These are phyloP conservation scores for Psilocybe mexicana DNA, from an alignment of 1,284 basidiomycete species.

Conservation along the genomic window DNA sequence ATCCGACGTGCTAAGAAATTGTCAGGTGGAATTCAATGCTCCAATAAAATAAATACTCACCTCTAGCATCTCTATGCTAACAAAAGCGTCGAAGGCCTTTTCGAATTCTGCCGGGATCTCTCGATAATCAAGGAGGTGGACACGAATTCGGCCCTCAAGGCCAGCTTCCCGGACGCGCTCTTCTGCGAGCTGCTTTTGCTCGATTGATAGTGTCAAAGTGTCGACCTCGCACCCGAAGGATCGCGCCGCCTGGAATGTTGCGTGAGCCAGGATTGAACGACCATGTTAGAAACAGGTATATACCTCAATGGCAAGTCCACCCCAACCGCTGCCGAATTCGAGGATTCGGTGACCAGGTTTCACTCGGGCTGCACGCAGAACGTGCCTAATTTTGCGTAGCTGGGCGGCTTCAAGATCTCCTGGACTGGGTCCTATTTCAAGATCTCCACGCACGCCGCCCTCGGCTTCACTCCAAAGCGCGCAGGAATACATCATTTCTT, in stretches of 20 bases:
- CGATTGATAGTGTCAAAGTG: conserved; percentile 81
- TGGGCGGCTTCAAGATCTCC: conserved; percentile 84
- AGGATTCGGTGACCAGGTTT: conserved; percentile 78
- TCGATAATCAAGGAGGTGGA: conserved; percentile 87
- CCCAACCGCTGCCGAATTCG: conserved; percentile 94
- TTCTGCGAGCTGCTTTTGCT: conserved; percentile 87
- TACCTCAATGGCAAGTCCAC: conserved; percentile 86
- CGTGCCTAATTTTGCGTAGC: conserved; percentile 75
- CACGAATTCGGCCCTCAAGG: conserved; percentile 68
- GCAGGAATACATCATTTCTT: conserved; percentile 94
- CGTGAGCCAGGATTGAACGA: conserved; percentile 4
- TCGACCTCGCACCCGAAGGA: conserved; percentile 82
- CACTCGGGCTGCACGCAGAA: conserved; percentile 77
- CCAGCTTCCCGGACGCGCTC: conserved; percentile 76
- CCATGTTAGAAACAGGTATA: conserved; percentile 26
- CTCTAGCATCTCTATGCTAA: conserved; percentile 93
- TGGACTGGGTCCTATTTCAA: conserved; percentile 46
- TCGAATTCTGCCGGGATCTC: conserved; percentile 77
- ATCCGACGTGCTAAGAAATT: conserved; percentile 59
- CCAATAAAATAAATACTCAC: conserved; percentile 39
- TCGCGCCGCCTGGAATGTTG: conserved; percentile 54
- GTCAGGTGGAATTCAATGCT: conserved; percentile 14
- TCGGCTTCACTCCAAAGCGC: conserved; percentile 78
- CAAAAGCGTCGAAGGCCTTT: conserved; percentile 82
- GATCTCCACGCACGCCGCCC: conserved; percentile 69